Evolutionary conservation across 345 rosid genomes (phyloP).

Genomic region (Microthlaspi erraticum): DNA sequence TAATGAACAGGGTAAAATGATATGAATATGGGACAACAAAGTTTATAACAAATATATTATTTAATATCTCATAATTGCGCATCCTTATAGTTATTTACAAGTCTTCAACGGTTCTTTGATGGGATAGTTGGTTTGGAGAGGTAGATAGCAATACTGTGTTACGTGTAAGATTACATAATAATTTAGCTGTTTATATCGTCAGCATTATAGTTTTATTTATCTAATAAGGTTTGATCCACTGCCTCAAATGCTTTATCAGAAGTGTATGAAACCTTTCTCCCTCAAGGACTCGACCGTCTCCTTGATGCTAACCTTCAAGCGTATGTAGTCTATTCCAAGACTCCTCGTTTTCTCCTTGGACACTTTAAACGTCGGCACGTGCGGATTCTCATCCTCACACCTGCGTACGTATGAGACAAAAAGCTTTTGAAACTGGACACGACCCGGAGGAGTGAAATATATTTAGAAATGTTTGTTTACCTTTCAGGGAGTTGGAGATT

Average conservation of each 20-base stretch:
- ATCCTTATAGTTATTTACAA: not conserved
- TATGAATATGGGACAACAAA: conserved; percentile 19
- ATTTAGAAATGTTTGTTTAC: conserved; percentile 56
- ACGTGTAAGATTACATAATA: conserved; percentile 42
- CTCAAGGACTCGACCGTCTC: conserved; percentile 66
- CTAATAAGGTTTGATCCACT: not conserved
- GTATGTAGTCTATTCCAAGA: conserved; percentile 58
- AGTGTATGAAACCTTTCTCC: conserved; percentile 49
- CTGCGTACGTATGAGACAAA: conserved; percentile 46
- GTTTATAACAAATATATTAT: conserved; percentile 3
- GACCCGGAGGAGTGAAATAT: not conserved
- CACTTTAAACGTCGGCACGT: conserved; percentile 56
- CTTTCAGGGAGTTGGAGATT: conserved; percentile 69
- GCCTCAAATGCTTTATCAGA: conserved; percentile 24
- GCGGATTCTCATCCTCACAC: conserved; percentile 80
- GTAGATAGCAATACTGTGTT: conserved; percentile 11
- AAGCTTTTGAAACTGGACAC: conserved; percentile 17
- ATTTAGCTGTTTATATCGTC: too few relatives aligned
- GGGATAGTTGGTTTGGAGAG: conserved; percentile 9
- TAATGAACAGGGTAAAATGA: conserved; percentile 19
- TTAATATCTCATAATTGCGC: not conserved
- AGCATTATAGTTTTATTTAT: not conserved
- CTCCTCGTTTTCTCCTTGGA: conserved; percentile 56
- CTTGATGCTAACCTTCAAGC: conserved; percentile 59
- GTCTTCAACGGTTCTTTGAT: not conserved